These are phyloP conservation scores for Coffea canephora DNA, from an alignment of 257 asterid species.

Conservation along the genomic window DNA sequence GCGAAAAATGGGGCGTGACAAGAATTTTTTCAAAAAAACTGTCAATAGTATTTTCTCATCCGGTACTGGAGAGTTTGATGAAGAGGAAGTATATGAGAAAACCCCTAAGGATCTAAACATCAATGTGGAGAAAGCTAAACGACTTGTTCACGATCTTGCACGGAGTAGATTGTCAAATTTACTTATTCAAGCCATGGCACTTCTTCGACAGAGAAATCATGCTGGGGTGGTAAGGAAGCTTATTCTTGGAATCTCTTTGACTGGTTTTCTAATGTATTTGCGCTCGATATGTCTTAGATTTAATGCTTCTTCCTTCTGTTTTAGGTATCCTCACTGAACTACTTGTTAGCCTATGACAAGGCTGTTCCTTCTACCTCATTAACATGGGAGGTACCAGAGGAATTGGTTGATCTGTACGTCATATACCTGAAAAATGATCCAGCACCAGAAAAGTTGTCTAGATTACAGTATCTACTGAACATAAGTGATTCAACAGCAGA, in stretches of 20 bases:
- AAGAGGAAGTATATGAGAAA: constrained; percentile 75
- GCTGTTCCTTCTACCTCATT: constrained; percentile 78
- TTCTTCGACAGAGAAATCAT: constrained; percentile 75
- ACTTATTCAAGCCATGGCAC: constrained; percentile 81
- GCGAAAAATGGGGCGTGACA: too few species aligned
- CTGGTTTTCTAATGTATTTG: not conserved
- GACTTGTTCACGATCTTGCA: constrained; percentile 70
- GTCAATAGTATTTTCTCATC: constrained; percentile 75
- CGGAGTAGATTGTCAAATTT: constrained; percentile 68
- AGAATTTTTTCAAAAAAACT: constrained; percentile 76
- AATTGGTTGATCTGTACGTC: constrained; percentile 65
- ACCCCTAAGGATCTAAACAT: constrained; percentile 81
- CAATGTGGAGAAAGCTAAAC: constrained; percentile 58
- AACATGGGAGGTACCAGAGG: constrained; percentile 87
- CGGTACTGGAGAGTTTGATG: constrained; percentile 93
- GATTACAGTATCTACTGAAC: constrained; percentile 77
- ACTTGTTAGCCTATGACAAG: constrained; percentile 89
- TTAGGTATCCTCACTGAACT: constrained; percentile 85
- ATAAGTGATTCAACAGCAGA: constrained; percentile 78
- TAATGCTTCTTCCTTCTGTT: constrained; percentile 12
- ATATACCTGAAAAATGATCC: constrained; percentile 58
- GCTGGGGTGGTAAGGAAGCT: constrained; percentile 64
- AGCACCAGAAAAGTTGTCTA: constrained; percentile 53
- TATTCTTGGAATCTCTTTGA: constrained; percentile 1
- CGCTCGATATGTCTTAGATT: not conserved